Percentiles rank a stretch among this genome's conserved stretches.
These are phyloP conservation scores for Mucuna pruriens DNA, from an alignment of 306 rosid species.

Conservation along the genomic window DNA sequence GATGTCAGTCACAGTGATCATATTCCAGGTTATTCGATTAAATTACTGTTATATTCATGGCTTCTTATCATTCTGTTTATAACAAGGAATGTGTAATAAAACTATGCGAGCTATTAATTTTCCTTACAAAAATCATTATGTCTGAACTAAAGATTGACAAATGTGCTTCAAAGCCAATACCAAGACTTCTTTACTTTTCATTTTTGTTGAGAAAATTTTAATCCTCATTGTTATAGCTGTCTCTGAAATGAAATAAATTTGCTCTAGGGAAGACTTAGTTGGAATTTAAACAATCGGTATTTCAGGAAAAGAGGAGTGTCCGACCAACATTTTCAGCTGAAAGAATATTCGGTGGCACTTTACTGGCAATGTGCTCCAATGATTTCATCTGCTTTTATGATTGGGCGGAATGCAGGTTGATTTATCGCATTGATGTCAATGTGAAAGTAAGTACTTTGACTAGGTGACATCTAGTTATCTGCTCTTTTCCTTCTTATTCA, in stretches of 20 bases:
- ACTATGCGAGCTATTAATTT: constrained; percentile 29
- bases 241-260: constrained; percentile 4
- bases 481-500: neutral
- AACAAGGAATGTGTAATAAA: neutral
- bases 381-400: constrained; percentile 98
- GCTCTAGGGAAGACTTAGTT: neutral
- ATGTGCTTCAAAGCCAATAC: constrained; percentile 11
- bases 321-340: constrained; percentile 97
- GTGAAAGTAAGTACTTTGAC: constrained; percentile 78
- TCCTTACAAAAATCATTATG: constrained; percentile 19
- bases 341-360: constrained; percentile 80
- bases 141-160: constrained; percentile 18
- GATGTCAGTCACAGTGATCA: constrained; percentile 8
- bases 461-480: constrained; percentile 31
- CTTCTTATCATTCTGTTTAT: constrained; percentile 3
- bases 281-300: constrained; percentile 35
- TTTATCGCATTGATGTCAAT: constrained; percentile 88
- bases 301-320: constrained; percentile 93
- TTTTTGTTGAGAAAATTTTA: no score
- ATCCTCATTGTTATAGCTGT: neutral
- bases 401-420: constrained; percentile 97
- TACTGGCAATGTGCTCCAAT: constrained; percentile 95
- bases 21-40: constrained; percentile 1
- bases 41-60: constrained; percentile 5
- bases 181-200: constrained; percentile 9